These are phyloP conservation scores for Micromonas commoda DNA, from an alignment of 139 green algal species.

Conservation along the genomic window DNA sequence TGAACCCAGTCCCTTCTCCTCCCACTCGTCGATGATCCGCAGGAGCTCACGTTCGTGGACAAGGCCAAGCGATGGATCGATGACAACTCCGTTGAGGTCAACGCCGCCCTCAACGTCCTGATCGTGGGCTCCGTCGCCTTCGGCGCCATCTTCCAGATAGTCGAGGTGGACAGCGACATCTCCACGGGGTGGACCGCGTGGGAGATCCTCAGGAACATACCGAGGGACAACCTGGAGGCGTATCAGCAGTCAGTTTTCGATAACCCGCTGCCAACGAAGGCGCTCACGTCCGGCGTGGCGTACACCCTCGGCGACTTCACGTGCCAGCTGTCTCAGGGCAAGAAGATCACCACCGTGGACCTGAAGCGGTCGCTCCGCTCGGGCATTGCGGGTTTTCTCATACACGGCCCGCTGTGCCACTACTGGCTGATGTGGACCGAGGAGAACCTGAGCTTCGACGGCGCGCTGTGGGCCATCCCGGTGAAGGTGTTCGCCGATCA, in stretches of 20 bases:
- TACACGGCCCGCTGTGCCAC: not conserved
- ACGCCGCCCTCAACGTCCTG: not conserved
- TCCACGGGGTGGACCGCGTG: not conserved
- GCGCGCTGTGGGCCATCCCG: conserved; percentile 8
- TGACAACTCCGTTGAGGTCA: not conserved
- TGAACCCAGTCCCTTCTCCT: too few species aligned
- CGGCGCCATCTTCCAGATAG: not conserved
- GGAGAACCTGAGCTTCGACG: not conserved
- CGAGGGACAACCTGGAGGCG: not conserved
- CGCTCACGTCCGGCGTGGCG: conserved; percentile 7
- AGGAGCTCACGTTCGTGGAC: too few species aligned
- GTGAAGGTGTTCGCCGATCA: conserved; percentile 45
- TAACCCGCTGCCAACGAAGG: not conserved
- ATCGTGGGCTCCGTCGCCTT: not conserved
- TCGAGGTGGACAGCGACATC: not conserved
- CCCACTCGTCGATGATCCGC: too few species aligned
- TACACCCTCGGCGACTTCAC: conserved; percentile 8
- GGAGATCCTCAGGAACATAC: not conserved
- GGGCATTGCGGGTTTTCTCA: not conserved
- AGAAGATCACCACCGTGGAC: not conserved
- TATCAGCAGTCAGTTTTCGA: not conserved
- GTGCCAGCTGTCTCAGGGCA: not conserved
- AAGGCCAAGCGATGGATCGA: not conserved
- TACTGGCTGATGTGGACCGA: conserved; percentile 3
- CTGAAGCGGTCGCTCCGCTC: not conserved